phyloP scores from a whole-genome alignment of 192 early-diverging fungal genomes.

The Gonapodya sp. region DNA sequence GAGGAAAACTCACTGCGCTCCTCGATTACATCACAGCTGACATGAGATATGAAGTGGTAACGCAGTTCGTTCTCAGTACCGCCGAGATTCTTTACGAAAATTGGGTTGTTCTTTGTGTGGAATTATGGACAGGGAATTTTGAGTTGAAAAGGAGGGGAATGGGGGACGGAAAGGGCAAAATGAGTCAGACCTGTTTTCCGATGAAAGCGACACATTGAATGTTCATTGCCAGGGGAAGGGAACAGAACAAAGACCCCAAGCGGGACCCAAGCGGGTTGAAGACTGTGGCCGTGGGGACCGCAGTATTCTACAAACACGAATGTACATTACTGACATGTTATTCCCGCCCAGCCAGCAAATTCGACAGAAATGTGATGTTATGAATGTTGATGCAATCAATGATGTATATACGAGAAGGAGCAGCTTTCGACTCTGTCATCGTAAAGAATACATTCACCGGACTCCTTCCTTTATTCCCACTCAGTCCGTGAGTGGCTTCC shows the following conservation, averaged over 20 bases:
- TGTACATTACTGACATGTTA: too few relatives aligned
- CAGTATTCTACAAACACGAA: too few relatives aligned
- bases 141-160: background rate
- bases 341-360: too few relatives aligned
- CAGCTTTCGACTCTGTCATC: background rate
- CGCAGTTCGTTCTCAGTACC: background rate
- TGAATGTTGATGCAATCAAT: too few relatives aligned
- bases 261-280: too few relatives aligned
- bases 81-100: constrained; percentile 6
- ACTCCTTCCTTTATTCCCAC: too few relatives aligned
- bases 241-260: too few relatives aligned
- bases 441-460: background rate
- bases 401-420: too few relatives aligned
- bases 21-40: background rate
- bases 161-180: background rate
- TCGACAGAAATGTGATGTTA: too few relatives aligned
- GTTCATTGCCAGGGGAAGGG: constrained; percentile 4
- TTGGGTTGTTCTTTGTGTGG: background rate
- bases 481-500: too few relatives aligned
- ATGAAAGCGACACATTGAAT: background rate
- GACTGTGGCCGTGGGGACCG: too few relatives aligned
- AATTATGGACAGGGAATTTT: background rate
- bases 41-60: background rate
- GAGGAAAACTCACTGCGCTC: background rate
- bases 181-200: background rate